These are phyloP conservation scores for Ophiostoma pallidulum DNA, from an alignment of 2,329 filamentous ascomycete genomes.

Conservation along the genomic window DNA sequence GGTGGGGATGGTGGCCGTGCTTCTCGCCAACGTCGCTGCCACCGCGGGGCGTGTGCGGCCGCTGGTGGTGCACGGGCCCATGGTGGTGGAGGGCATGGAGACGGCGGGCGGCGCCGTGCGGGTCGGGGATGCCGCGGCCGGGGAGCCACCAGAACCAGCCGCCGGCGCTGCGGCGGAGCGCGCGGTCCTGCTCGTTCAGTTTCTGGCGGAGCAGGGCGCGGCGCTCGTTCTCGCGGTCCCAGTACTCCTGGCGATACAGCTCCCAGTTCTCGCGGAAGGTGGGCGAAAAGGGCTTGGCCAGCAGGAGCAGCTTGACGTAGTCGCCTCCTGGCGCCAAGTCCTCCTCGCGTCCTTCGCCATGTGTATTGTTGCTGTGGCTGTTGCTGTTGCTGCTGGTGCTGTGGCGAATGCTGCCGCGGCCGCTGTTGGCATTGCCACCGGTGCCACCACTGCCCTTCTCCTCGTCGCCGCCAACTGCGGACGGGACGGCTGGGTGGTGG, in stretches of 20 bases:
- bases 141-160: slow-evolving; percentile 83
- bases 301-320: slow-evolving; percentile 78
- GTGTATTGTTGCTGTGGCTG: slow-evolving; percentile 1
- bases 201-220: slow-evolving; percentile 62
- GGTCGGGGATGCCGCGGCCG: slow-evolving; percentile 38
- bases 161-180: slow-evolving; percentile 57
- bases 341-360: slow-evolving; percentile 65
- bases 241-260: slow-evolving; percentile 85
- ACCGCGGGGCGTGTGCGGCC: slow-evolving; percentile 11
- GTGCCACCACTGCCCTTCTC: slow-evolving; percentile 9
- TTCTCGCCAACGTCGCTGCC: slow-evolving; percentile 21
- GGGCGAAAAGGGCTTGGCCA: slow-evolving; percentile 90
- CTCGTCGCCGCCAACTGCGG: slow-evolving; percentile 15
- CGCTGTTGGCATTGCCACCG: not conserved
- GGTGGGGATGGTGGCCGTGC: slow-evolving; percentile 25
- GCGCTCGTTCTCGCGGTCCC: slow-evolving; percentile 92
- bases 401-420: too few species aligned
- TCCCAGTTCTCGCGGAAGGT: slow-evolving; percentile 98
- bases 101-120: not conserved
- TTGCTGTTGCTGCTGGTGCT: not conserved
- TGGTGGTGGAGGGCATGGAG: not conserved
- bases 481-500: slow-evolving; percentile 29
- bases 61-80: not conserved
- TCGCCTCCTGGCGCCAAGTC: slow-evolving; percentile 85
- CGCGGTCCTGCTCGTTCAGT: slow-evolving; percentile 57